Base-by-base conservation (phyloP, 805 yeast genomes). In the Isabelozyma pseudorhagii region DNA sequence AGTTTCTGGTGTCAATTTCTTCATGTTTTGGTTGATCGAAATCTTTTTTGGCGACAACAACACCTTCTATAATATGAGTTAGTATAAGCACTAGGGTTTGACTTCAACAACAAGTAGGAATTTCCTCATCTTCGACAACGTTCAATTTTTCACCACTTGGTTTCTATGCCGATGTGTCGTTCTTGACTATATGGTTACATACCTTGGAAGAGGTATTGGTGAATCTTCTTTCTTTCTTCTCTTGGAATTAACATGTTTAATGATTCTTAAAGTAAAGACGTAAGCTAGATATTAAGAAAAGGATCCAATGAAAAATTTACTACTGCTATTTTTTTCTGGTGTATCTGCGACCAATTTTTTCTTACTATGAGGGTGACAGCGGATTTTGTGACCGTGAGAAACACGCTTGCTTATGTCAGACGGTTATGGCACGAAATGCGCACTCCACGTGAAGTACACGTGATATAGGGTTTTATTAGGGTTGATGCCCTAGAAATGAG, bases 171-270 rank as follows among this genome's bases (percentile, higher is more conserved):
- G 36, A 8, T 9, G 9, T 31, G 36, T 34, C 39, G 41, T 42
- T 21, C 25, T 10, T 14, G 13, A 18, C 34, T 10, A 27, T 18
- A 18, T 47, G 41, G 54, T 31, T 61, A 86, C 94, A 77, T 85
- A 88, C 96, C 96, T 81, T 91, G 92, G 89, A 92, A 94, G 81
- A 94, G 94, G 89, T 92, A 87, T 79, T 85, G 89, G 96, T 91
- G 97, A 79, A 94, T 94, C 92, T 89, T 89, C 84, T 89, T 90
- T 87, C 99, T 92, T 80, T 94, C 99, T 81, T 90, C 96, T 83
- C 89, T 94, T 82, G 99, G 98, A 85, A 94, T 94, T 84, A 94
- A 86, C 99, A 94, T 94, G 74, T 56, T 72, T 62, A 53, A 51
- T 55, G 36, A 31, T 31, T 31, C 36, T 31, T 31, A 31, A 31